Percentiles rank a stretch among this genome's conserved stretches.
phyloP scores from a whole-genome alignment of 2,329 filamentous ascomycete genomes.

The Verticillium longisporum region DNA sequence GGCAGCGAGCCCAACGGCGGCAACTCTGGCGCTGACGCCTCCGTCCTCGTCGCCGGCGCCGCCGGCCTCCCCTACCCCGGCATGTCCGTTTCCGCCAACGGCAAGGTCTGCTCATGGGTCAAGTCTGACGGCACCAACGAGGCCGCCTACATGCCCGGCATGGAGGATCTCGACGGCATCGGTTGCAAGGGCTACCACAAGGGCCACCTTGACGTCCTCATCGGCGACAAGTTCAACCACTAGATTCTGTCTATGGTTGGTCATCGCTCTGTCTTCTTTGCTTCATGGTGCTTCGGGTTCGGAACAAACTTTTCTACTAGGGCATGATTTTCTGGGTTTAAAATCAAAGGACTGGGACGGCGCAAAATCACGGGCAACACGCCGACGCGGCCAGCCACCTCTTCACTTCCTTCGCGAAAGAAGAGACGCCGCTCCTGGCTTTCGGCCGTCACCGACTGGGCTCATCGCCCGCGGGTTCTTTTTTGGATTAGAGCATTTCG shows the following conservation, averaged over 20 bases:
- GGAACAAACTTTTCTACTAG: neutral
- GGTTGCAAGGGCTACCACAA: conserved; percentile 29
- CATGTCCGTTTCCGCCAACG: conserved; percentile 29
- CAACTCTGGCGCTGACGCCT: conserved; percentile 46
- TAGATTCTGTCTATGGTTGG: neutral
- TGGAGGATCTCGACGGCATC: conserved; percentile 28
- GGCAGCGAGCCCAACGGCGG: conserved; percentile 35
- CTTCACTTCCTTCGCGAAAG: neutral
- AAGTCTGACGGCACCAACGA: conserved; percentile 20
- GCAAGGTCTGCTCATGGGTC: conserved; percentile 34
- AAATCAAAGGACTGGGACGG: neutral
- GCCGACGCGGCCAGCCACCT: neutral
- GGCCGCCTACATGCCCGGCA: conserved; percentile 31
- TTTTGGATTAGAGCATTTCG: neutral
- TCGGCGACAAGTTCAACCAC: conserved; percentile 19
- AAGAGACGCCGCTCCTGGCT: neutral
- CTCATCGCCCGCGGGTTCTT: neutral
- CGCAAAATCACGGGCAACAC: neutral
- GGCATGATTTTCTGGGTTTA: neutral
- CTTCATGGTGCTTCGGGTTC: neutral
- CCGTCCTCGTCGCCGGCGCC: conserved; percentile 35
- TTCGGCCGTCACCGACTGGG: neutral
- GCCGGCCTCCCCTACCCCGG: conserved; percentile 21
- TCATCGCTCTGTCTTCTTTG: neutral
- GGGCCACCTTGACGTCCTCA: conserved; percentile 20